Conservation (phyloP, 768 basidiomycete genomes). For the Piloderma croceum region DNA sequence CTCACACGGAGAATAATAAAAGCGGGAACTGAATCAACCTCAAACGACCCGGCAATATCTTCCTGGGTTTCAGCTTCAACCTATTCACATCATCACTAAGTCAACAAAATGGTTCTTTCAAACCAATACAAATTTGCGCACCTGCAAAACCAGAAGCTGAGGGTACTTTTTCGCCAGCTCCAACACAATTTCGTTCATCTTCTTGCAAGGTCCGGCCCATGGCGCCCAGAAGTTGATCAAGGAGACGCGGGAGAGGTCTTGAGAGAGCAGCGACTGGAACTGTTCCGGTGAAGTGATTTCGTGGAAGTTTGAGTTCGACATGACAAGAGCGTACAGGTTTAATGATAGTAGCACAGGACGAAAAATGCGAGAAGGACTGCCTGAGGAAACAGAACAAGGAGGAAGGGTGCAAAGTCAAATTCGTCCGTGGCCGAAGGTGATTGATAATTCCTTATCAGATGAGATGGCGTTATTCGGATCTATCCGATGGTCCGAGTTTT, state of each 20-base stretch:
- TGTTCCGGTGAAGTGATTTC: slow-evolving; percentile 57
- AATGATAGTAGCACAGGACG: too few relatives aligned
- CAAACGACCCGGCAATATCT: slow-evolving; percentile 90
- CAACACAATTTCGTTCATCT: slow-evolving; percentile 76
- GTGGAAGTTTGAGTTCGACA: slow-evolving; percentile 32
- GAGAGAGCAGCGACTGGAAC: slow-evolving; percentile 68
- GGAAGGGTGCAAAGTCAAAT: too few relatives aligned
- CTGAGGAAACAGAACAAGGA: too few relatives aligned
- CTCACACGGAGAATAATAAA: slow-evolving; percentile 77
- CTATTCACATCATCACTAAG: slow-evolving; percentile 29
- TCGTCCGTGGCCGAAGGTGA: too few relatives aligned
- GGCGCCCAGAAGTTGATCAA: slow-evolving; percentile 92
- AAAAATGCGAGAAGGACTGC: too few relatives aligned
- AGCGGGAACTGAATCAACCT: slow-evolving; percentile 83
- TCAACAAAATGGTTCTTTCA: neutral
- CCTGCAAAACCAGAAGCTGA: slow-evolving; percentile 67
- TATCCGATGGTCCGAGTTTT: too few relatives aligned
- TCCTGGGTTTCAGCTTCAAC: slow-evolving; percentile 76
- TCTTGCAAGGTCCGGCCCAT: slow-evolving; percentile 87
- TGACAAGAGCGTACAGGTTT: too few relatives aligned
- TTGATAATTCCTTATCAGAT: too few relatives aligned
- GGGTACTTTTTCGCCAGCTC: slow-evolving; percentile 74
- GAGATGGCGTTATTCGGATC: too few relatives aligned
- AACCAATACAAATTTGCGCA: slow-evolving; percentile 24
- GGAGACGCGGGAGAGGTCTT: slow-evolving; percentile 76